A percentile compares a stretch with the other conserved stretches of the same genome.
Evolutionary conservation across 2,329 filamentous ascomycete genomes (phyloP).

Genomic region (Teratosphaeria epicoccoides): DNA sequence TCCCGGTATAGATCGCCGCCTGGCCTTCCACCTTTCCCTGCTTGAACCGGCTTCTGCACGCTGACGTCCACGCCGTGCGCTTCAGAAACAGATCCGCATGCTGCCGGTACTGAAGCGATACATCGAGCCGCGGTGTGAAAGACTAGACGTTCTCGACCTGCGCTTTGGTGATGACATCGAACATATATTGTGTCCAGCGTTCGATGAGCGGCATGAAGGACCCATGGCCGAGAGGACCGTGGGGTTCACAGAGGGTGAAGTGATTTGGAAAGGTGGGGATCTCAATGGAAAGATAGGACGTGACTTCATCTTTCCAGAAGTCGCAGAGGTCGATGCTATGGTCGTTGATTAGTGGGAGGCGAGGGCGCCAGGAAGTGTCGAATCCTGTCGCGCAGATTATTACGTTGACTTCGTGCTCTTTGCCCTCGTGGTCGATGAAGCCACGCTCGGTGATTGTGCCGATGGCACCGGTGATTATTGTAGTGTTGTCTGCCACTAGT

Average conservation of each 20-base stretch:
- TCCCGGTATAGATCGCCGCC: slow-evolving; percentile 31
- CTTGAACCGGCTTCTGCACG: slow-evolving; percentile 29
- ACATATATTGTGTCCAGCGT: slow-evolving; percentile 30
- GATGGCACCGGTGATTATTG: slow-evolving; percentile 26
- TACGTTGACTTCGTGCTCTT: slow-evolving; percentile 23
- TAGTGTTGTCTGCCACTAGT: slow-evolving; percentile 24
- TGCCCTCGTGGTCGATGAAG: slow-evolving; percentile 24
- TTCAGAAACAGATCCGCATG: slow-evolving; percentile 33
- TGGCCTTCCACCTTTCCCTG: slow-evolving; percentile 28
- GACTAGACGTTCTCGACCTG: slow-evolving; percentile 35
- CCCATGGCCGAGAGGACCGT: slow-evolving; percentile 32
- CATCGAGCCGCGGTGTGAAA: slow-evolving; percentile 26
- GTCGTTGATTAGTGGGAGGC: slow-evolving; percentile 22
- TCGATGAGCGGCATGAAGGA: slow-evolving; percentile 33
- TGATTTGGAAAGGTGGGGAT: slow-evolving; percentile 36
- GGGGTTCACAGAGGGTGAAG: slow-evolving; percentile 34
- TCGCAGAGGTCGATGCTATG: slow-evolving; percentile 23
- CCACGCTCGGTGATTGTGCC: slow-evolving; percentile 20
- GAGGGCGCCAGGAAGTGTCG: slow-evolving; percentile 26
- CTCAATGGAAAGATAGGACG: slow-evolving; percentile 31
- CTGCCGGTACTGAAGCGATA: slow-evolving; percentile 26
- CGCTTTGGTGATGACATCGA: slow-evolving; percentile 30
- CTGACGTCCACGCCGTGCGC: slow-evolving; percentile 28
- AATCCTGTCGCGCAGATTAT: slow-evolving; percentile 31
- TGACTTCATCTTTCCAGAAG: slow-evolving; percentile 30